Percentiles rank a stretch among this genome's conserved stretches.
These are phyloP conservation scores for Leccinum disarticulatum DNA, from an alignment of 768 basidiomycete species.

Conservation along the genomic window DNA sequence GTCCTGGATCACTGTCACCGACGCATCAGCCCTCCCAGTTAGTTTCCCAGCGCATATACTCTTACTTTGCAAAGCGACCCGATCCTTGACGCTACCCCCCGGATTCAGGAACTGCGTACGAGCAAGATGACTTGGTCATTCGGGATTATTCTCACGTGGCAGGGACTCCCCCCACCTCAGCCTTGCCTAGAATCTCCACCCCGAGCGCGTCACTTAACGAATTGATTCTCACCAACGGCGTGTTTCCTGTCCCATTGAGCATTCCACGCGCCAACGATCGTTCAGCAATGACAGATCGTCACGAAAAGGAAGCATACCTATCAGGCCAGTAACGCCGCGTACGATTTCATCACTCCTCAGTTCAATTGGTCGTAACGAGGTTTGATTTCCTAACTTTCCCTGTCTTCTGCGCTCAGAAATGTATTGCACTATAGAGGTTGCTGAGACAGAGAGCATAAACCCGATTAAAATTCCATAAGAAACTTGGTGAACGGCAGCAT, in stretches of 20 bases:
- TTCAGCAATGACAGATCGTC: not conserved
- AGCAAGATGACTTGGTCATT: conserved; percentile 37
- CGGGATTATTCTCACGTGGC: not conserved
- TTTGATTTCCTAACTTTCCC: conserved; percentile 28
- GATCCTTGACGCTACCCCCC: conserved; percentile 96
- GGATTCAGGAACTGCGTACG: conserved; percentile 85
- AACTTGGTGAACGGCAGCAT: conserved; percentile 34
- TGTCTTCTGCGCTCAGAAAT: conserved; percentile 50
- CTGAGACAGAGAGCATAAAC: conserved; percentile 71
- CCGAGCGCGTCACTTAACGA: conserved; percentile 89
- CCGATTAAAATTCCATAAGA: conserved; percentile 66
- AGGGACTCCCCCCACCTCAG: conserved; percentile 59
- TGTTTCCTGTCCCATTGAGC: conserved; percentile 65
- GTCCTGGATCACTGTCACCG: conserved; percentile 80
- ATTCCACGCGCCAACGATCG: not conserved
- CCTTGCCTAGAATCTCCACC: conserved; percentile 94
- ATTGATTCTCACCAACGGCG: conserved; percentile 88
- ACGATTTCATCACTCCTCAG: conserved; percentile 77
- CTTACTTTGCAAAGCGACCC: conserved; percentile 90
- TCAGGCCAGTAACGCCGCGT: conserved; percentile 77
- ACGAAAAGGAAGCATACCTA: conserved; percentile 53
- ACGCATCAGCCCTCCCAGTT: not conserved
- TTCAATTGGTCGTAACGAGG: conserved; percentile 60
- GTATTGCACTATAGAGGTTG: conserved; percentile 60
- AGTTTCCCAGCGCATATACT: not conserved